Conservation (phyloP, 2,329 filamentous ascomycete genomes). For the Graphilbum ipis-grandicollis region DNA sequence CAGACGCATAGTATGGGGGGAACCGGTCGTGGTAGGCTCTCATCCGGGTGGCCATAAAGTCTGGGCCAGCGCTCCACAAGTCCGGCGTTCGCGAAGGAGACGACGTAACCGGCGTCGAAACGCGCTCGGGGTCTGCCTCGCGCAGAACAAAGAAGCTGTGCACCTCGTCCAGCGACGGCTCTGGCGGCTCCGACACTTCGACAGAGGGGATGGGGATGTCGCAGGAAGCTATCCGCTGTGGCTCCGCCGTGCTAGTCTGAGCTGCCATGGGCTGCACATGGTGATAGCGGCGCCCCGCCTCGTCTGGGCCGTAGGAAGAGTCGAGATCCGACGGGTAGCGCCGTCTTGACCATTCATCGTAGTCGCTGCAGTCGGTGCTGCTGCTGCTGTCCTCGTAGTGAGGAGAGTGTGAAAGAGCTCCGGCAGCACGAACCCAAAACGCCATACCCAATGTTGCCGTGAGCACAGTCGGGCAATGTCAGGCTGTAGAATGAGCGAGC, state of each 20-base stretch:
- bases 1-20: not conserved
- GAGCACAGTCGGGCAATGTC: not conserved
- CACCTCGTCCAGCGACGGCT: not conserved
- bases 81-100: not conserved
- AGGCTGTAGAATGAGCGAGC: not conserved
- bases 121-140: too few species aligned
- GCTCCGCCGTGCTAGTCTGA: too few species aligned
- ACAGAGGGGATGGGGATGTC: constrained; percentile 5
- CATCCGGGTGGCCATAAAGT: constrained; percentile 1
- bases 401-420: not conserved
- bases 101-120: not conserved
- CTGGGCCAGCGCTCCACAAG: constrained; percentile 4
- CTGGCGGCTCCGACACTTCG: constrained; percentile 1
- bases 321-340: too few species aligned
- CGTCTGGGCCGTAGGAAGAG: too few species aligned
- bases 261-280: too few species aligned
- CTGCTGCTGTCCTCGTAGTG: not conserved
- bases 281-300: too few species aligned
- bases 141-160: constrained; percentile 1
- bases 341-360: not conserved
- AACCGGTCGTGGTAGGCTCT: not conserved
- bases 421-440: constrained; percentile 4
- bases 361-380: not conserved
- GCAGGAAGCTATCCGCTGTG: not conserved
- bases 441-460: constrained; percentile 2